These are phyloP conservation scores for Cytospora chrysosperma DNA, from an alignment of 2,329 filamentous ascomycete species.

Conservation along the genomic window DNA sequence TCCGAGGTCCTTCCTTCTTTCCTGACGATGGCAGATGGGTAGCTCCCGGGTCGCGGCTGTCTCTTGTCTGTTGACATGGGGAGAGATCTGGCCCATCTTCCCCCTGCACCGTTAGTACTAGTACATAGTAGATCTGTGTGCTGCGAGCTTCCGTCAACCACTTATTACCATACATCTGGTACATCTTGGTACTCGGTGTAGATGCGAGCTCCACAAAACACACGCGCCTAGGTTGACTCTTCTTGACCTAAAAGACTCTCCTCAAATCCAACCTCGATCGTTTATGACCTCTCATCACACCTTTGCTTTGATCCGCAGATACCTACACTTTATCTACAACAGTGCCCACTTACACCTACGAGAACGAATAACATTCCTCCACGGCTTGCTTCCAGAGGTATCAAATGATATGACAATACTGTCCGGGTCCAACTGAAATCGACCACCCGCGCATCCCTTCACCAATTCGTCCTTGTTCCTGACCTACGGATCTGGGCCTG, in stretches of 20 bases:
- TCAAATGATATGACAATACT: neutral
- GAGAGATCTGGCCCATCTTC: neutral
- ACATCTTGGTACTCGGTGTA: neutral
- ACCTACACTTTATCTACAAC: slow-evolving; percentile 3
- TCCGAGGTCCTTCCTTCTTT: neutral
- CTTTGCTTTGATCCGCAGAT: slow-evolving; percentile 4
- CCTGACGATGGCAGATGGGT: no score
- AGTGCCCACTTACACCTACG: neutral
- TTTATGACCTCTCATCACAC: slow-evolving; percentile 12
- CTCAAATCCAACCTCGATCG: slow-evolving; percentile 12
- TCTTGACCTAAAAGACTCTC: slow-evolving; percentile 9
- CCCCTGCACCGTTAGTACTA: neutral
- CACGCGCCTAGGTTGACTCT: slow-evolving; percentile 9
- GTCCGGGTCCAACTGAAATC: neutral
- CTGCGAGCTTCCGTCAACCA: neutral
- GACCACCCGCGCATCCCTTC: neutral
- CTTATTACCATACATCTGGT: neutral
- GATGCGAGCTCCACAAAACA: slow-evolving; percentile 10
- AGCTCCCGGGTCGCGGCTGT: neutral
- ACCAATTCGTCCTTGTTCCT: neutral
- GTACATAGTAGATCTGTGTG: neutral
- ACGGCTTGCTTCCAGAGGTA: neutral
- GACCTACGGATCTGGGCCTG: neutral
- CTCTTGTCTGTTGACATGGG: neutral
- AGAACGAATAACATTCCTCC: neutral